Evolutionary conservation across 2,329 filamentous ascomycete genomes (phyloP).

Genomic region (Fusarium graminum): DNA sequence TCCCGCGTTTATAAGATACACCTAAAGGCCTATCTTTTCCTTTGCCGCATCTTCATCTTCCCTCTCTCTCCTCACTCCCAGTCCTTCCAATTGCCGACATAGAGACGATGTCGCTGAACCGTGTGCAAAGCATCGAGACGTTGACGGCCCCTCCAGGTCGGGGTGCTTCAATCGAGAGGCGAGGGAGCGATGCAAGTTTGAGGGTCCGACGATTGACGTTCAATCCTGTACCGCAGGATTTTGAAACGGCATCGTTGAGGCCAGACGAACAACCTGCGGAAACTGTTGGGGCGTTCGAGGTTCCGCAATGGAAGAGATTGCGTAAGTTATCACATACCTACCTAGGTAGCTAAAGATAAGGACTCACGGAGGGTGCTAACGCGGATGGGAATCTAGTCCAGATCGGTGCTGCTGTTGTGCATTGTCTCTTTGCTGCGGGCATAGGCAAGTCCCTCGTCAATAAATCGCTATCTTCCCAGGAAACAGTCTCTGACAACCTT

Average conservation of each 20-base stretch:
- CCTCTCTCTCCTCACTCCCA: not conserved
- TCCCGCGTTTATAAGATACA: constrained; percentile 11
- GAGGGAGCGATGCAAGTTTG: constrained; percentile 61
- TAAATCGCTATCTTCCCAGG: not conserved
- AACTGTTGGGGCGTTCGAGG: constrained; percentile 66
- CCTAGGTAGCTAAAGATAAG: not conserved
- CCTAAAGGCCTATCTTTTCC: not conserved
- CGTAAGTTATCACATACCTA: constrained; percentile 54
- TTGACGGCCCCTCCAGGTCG: constrained; percentile 53
- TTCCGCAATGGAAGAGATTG: constrained; percentile 66
- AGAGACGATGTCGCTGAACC: constrained; percentile 64
- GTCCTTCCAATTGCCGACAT: not conserved
- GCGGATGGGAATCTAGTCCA: constrained; percentile 42
- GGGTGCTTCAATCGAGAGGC: constrained; percentile 47
- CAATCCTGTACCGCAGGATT: constrained; percentile 67
- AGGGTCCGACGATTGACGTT: constrained; percentile 65
- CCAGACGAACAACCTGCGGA: constrained; percentile 56
- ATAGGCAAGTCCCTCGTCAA: constrained; percentile 53
- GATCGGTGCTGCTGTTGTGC: constrained; percentile 49
- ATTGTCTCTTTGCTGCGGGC: constrained; percentile 81
- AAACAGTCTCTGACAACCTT: not conserved
- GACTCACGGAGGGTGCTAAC: constrained; percentile 16
- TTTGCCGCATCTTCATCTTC: not conserved
- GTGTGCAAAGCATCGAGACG: constrained; percentile 66
- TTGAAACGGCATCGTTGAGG: constrained; percentile 59